Evolutionary conservation across 495 filamentous ascomycete species (phyloP).

Genomic region (Trichocladium uniseriatum): DNA sequence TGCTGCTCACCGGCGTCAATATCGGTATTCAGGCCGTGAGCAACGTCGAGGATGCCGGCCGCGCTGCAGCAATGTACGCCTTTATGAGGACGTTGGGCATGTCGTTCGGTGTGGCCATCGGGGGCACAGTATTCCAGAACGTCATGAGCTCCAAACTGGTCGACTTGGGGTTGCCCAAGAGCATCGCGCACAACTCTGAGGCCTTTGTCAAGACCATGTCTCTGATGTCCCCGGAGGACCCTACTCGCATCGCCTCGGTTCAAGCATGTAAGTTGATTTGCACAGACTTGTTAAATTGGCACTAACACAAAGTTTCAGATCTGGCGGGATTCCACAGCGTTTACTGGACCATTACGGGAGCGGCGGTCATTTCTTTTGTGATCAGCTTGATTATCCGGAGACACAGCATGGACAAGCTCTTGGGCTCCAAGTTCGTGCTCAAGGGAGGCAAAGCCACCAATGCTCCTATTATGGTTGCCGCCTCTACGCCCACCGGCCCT

Average conservation of each 20-base stretch:
- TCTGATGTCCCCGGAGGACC: constrained; percentile 17
- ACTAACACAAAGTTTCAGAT: constrained; percentile 1
- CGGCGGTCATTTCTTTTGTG: constrained; percentile 12
- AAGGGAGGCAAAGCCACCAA: constrained; percentile 5
- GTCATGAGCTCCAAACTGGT: constrained; percentile 39
- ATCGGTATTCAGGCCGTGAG: constrained; percentile 47
- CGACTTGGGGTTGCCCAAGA: constrained; percentile 27
- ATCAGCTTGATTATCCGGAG: constrained; percentile 17
- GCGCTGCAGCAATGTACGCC: constrained; percentile 49
- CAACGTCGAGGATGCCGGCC: constrained; percentile 39
- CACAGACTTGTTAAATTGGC: not conserved
- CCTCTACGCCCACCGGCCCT: no score
- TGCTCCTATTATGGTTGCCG: not conserved
- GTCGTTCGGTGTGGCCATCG: constrained; percentile 54
- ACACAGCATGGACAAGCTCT: constrained; percentile 23
- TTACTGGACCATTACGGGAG: constrained; percentile 19
- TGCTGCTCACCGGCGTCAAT: constrained; percentile 42
- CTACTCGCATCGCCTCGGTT: constrained; percentile 16
- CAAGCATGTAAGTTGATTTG: constrained; percentile 16
- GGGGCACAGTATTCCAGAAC: constrained; percentile 54
- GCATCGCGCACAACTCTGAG: constrained; percentile 37
- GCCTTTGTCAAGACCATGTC: constrained; percentile 34
- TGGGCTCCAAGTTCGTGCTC: constrained; percentile 20
- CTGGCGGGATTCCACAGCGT: constrained; percentile 23
- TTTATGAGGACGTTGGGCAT: constrained; percentile 54